These are phyloP conservation scores for Chalciporus piperatoides DNA, from an alignment of 1,284 basidiomycete species.

Conservation along the genomic window DNA sequence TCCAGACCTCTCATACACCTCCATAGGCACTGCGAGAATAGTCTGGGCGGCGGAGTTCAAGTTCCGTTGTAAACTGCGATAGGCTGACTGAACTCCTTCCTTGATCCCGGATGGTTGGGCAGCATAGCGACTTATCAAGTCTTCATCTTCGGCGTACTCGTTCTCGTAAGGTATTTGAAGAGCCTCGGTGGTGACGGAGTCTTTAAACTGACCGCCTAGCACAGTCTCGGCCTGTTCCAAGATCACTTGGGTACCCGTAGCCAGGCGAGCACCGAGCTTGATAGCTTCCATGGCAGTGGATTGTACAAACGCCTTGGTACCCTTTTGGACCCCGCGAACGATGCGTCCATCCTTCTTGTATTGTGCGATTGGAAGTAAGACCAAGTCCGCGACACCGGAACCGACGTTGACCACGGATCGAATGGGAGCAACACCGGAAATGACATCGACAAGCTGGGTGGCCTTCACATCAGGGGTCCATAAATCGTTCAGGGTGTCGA, in stretches of 20 bases:
- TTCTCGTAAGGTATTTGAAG: conserved; percentile 45
- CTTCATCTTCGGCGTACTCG: conserved; percentile 40
- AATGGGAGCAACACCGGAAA: conserved; percentile 96
- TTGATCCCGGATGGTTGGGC: conserved; percentile 81
- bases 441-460: conserved; percentile 94
- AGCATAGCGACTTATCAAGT: conserved; percentile 82
- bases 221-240: conserved; percentile 94
- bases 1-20: conserved; percentile 91
- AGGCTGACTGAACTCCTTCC: conserved; percentile 90
- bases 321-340: conserved; percentile 90
- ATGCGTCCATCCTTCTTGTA: conserved; percentile 97
- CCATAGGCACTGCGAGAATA: conserved; percentile 98
- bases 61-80: conserved; percentile 80
- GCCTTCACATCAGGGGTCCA: conserved; percentile 99
- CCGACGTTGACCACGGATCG: conserved; percentile 96
- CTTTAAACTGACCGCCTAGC: conserved; percentile 73
- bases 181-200: conserved; percentile 63
- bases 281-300: conserved; percentile 94
- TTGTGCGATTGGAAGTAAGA: conserved; percentile 94
- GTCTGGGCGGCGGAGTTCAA: conserved; percentile 94
- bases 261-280: conserved; percentile 90
- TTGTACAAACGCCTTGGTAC: conserved; percentile 87
- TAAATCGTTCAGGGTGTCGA: conserved; percentile 89
- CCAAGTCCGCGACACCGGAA: conserved; percentile 92
- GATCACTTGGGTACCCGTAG: conserved; percentile 96